These are phyloP conservation scores for Sclerotinia spermophila DNA, from an alignment of 2,329 filamentous ascomycete species.

Conservation along the genomic window DNA sequence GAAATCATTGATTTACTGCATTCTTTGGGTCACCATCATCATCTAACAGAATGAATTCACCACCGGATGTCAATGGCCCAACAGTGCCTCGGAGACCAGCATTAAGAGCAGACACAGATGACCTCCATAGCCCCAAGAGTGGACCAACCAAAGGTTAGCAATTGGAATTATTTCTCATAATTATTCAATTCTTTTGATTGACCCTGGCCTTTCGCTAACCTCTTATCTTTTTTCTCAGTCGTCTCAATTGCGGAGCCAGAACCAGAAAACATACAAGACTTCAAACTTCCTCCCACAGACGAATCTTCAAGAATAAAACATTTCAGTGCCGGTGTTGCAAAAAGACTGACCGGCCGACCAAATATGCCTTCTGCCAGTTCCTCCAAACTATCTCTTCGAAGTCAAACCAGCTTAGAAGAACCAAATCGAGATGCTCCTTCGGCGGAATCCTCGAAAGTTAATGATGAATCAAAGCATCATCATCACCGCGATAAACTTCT, in stretches of 20 bases:
- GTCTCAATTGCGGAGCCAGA: slow-evolving; percentile 35
- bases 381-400: slow-evolving; percentile 28
- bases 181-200: not conserved
- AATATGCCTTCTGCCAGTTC: slow-evolving; percentile 25
- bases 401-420: slow-evolving; percentile 32
- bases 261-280: slow-evolving; percentile 26
- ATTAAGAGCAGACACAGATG: slow-evolving; percentile 16
- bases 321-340: slow-evolving; percentile 29
- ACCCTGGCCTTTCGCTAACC: not conserved
- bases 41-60: slow-evolving; percentile 11
- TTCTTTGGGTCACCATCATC: not conserved
- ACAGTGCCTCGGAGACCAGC: slow-evolving; percentile 16
- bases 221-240: slow-evolving; percentile 23
- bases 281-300: slow-evolving; percentile 21
- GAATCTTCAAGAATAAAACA: slow-evolving; percentile 31
- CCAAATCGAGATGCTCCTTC: not conserved
- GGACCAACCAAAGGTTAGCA: slow-evolving; percentile 34
- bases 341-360: slow-evolving; percentile 32
- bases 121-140: slow-evolving; percentile 28
- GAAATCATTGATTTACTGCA: not conserved
- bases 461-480: slow-evolving; percentile 28
- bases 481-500: slow-evolving; percentile 53
- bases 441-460: slow-evolving; percentile 19
- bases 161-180: slow-evolving; percentile 6
- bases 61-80: not conserved